Evolutionary conservation across 164 flowering plant genomes (phyloP), one percentile per base, ranked within the genome.

Genomic region (Protea cynaroides): DNA sequence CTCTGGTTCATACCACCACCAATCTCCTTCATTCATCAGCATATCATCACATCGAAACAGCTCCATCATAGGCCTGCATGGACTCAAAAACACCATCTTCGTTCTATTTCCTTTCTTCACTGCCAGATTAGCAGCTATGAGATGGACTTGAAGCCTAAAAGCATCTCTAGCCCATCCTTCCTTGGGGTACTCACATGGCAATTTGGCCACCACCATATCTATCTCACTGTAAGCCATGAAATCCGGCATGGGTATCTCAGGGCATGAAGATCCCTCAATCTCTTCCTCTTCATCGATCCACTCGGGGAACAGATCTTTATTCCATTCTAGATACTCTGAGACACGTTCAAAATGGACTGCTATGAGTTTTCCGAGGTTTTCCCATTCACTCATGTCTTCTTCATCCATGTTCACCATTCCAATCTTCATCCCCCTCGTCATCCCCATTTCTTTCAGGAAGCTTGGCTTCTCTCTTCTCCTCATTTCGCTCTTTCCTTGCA

Each of bases 271-370:
- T 8, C 76, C 82, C 1, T 86, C 89, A 12, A 56, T 72, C 49
- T 91, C 96, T 71, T 91, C 93, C 49, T 91, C 97, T 36, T 94
- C 99, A 43, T 91, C 96, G n/a, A 94, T 88, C 96, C 96, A 92
- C 54, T 92, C 99, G 0, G 97, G 99, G 66, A 85, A 95, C 57
- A 95, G 54, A 61, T 89, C 77, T 52, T 75, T 71, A n/a, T n/a
- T 29, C 99, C 99, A 95, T 63, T 84, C 70, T 21, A 92, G 81
- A 9, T 34, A 58, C 34, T 68, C 61, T 1, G 97, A 84, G 1
- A 82, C 96, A 1, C 59, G 67, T 3, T 81, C 75, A 58, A 84
- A 85, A 1, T 21, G 24, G 8, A 91, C 40, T 0, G 67, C 75
- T 7, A 68, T 71, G 0, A 59, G 68, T 10, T 82, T 69, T 12